Base-by-base conservation (phyloP, 116 monocot species). In the Phalaenopsis hybrid region DNA sequence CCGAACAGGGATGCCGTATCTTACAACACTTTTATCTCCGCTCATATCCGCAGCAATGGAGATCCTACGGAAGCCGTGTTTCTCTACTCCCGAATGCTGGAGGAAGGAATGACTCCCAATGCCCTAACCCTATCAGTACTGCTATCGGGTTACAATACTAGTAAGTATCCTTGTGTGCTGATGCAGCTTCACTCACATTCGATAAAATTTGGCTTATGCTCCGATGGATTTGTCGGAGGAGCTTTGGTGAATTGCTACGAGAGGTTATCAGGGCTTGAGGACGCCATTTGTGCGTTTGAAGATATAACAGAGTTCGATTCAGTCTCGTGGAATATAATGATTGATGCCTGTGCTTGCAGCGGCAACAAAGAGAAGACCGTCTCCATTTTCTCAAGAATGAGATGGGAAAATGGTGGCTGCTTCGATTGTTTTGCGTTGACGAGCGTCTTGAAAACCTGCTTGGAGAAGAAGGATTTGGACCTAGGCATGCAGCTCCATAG, bases 251-350 rank as follows among this genome's bases (percentile, higher is more conserved):
- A 85, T 65, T 81, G 52, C 5, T 94, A 94, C 25, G 78, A 81
- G 46, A 84, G 21, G 70, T 77, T 49, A n/a, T 63, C 80, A 55
- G 85, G 84, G 37, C 61, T 92, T 68, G 82, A 86, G 74, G 79
- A 86, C 33, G 87, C 92, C 0, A 20, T 86, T n/a, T 50, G 79
- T 12, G 88, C 87, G 5, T 94, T 92, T 33, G 87, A 90, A 45
- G 92, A 89, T 75, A 92, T 94, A 20, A 85, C 12, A 11, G 82
- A 87, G 20, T 28, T 74, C 9, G 92, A 94, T 74, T 25, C 57
- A 4, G 90, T 94, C 18, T 84, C 85, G 5, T 94, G 90, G 89
- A 94, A 94, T 57, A 75, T 92, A 58, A 85, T 90, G 92, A 90
- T 94, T 12, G 90, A 94, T 84, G 89, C 72, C 1, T 92, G 92